Evolutionary conservation across 2,329 filamentous ascomycete genomes (phyloP).

Genomic region (Aquanectria penicillioides): DNA sequence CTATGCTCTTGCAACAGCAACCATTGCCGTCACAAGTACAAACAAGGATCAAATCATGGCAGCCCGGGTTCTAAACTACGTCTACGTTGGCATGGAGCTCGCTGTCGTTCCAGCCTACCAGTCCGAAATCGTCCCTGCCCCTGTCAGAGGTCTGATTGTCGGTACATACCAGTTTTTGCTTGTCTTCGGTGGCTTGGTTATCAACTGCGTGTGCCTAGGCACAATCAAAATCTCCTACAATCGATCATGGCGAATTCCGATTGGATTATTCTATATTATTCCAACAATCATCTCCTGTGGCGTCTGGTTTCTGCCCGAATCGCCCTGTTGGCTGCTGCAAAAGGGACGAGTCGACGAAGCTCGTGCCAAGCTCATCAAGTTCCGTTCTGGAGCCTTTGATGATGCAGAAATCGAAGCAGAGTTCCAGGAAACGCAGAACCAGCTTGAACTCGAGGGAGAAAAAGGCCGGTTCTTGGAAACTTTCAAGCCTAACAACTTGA

Average conservation of each 20-base stretch:
- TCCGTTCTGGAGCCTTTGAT: conserved; percentile 35
- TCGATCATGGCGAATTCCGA: conserved; percentile 46
- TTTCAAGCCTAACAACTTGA: neutral
- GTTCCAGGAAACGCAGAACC: conserved; percentile 12
- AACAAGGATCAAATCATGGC: conserved; percentile 45
- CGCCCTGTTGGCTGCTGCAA: conserved; percentile 43
- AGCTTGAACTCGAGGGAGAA: conserved; percentile 35
- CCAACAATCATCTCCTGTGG: conserved; percentile 40
- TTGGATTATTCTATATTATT: conserved; percentile 47
- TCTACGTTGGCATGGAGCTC: conserved; percentile 52
- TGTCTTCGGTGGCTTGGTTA: neutral
- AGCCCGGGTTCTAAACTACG: conserved; percentile 44
- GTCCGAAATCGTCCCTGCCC: conserved; percentile 44
- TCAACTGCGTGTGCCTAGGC: neutral
- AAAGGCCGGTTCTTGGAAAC: conserved; percentile 35
- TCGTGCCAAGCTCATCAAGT: conserved; percentile 27
- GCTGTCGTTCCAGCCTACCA: conserved; percentile 47
- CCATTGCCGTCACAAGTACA: conserved; percentile 44
- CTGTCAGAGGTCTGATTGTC: conserved; percentile 43
- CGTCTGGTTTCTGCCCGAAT: conserved; percentile 45
- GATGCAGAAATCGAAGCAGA: conserved; percentile 38
- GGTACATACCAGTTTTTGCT: conserved; percentile 8
- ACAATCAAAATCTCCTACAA: neutral
- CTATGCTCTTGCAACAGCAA: conserved; percentile 46
- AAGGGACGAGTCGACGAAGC: conserved; percentile 43